Conservation (phyloP, 208 protist genomes). For the Trypanosoma boissoni region DNA sequence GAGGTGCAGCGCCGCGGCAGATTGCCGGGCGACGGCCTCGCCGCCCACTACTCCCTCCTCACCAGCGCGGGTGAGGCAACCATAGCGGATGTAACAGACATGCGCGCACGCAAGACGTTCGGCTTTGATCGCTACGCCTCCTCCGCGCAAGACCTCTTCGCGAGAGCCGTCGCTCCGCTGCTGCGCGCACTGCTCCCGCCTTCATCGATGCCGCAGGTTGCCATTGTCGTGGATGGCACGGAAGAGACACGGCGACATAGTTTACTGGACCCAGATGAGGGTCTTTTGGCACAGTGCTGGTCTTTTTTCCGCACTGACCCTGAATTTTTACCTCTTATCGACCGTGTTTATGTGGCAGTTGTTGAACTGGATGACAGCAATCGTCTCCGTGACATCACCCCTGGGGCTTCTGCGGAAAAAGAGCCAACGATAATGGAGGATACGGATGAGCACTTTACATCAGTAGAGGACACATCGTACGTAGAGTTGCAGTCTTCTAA, state of each 20-base stretch:
- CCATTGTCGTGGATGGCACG: slow-evolving; percentile 58
- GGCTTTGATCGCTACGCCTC: slow-evolving; percentile 46
- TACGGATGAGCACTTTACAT: slow-evolving; percentile 57
- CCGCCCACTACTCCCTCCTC: slow-evolving; percentile 59
- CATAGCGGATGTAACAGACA: slow-evolving; percentile 63
- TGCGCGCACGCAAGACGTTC: slow-evolving; percentile 50
- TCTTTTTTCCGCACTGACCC: neutral
- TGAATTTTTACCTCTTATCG: slow-evolving; percentile 22
- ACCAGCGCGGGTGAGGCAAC: slow-evolving; percentile 27
- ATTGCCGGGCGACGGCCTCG: slow-evolving; percentile 12
- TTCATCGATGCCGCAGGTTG: slow-evolving; percentile 36
- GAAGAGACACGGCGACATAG: slow-evolving; percentile 26
- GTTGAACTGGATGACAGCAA: slow-evolving; percentile 61
- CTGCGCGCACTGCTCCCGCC: slow-evolving; percentile 34
- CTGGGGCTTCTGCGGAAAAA: neutral
- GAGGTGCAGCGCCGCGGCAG: slow-evolving; percentile 24
- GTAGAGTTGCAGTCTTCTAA: slow-evolving; percentile 24
- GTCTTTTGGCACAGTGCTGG: slow-evolving; percentile 36
- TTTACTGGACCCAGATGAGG: slow-evolving; percentile 41
- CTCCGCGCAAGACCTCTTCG: slow-evolving; percentile 22
- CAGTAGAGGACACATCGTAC: slow-evolving; percentile 60
- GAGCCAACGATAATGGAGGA: slow-evolving; percentile 69
- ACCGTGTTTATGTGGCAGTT: slow-evolving; percentile 42
- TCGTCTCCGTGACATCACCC: slow-evolving; percentile 38
- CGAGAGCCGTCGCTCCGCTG: slow-evolving; percentile 39